These are phyloP conservation scores for Colletotrichum sp. DNA, from an alignment of 2,329 filamentous ascomycete genomes.

Conservation along the genomic window DNA sequence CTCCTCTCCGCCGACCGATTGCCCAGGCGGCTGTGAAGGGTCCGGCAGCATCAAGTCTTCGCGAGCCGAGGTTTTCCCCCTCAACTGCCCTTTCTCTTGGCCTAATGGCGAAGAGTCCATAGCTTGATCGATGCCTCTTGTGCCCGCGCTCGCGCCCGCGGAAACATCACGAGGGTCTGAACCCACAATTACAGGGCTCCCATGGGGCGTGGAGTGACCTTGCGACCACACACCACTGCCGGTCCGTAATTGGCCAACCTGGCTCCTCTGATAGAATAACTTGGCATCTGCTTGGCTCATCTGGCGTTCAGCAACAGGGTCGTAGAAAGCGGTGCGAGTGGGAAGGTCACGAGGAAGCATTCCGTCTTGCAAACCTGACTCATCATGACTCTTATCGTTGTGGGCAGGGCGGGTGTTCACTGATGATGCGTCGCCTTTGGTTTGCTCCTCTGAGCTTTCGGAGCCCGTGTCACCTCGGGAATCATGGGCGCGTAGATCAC, in stretches of 20 bases:
- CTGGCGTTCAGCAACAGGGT: constrained; percentile 91
- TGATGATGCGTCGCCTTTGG: background rate
- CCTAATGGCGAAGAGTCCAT: constrained; percentile 25
- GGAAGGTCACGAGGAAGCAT: constrained; percentile 67
- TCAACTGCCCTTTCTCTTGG: background rate
- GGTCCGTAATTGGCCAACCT: constrained; percentile 59
- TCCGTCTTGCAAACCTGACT: constrained; percentile 48
- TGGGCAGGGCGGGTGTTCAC: background rate
- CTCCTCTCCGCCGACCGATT: background rate
- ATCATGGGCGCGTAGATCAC: background rate
- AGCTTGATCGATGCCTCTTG: constrained; percentile 30
- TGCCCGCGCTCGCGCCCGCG: constrained; percentile 28
- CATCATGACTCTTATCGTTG: background rate
- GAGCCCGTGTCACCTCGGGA: constrained; percentile 18
- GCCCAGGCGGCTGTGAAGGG: background rate
- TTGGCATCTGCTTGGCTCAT: constrained; percentile 95
- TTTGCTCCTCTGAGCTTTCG: background rate
- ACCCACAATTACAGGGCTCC: constrained; percentile 47
- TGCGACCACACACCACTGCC: constrained; percentile 40
- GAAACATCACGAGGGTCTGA: constrained; percentile 23
- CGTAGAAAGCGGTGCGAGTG: constrained; percentile 85
- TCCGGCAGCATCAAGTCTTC: constrained; percentile 6
- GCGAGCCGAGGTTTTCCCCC: background rate
- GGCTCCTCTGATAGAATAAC: constrained; percentile 91
- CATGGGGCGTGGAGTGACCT: constrained; percentile 46